These are phyloP conservation scores for Hypsizygus marmoreus DNA, from an alignment of 768 basidiomycete species.

Conservation along the genomic window DNA sequence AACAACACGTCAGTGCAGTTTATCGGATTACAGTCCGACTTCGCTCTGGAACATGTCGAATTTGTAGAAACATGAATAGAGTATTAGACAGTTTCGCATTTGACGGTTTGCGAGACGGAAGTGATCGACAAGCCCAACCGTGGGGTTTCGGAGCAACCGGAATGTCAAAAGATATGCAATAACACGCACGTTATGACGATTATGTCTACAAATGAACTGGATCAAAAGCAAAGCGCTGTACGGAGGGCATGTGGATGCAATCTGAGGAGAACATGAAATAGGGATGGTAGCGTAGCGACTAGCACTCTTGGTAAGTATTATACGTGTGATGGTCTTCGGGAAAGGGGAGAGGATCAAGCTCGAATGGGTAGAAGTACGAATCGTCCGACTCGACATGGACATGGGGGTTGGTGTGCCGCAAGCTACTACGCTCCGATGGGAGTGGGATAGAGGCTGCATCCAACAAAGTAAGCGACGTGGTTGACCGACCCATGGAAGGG, in stretches of 20 bases:
- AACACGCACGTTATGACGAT: neutral
- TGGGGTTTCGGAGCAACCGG: neutral
- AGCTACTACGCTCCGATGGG: slow-evolving; percentile 49
- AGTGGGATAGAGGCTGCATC: slow-evolving; percentile 55
- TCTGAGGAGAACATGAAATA: slow-evolving; percentile 29
- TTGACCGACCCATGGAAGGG: slow-evolving; percentile 60
- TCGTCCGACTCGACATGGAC: slow-evolving; percentile 65
- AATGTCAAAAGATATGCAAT: slow-evolving; percentile 2
- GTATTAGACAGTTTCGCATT: no score
- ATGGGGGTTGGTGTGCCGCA: slow-evolving; percentile 50
- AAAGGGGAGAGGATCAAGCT: slow-evolving; percentile 74
- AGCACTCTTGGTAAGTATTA: slow-evolving; percentile 68
- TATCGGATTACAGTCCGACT: slow-evolving; percentile 21
- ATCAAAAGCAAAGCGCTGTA: slow-evolving; percentile 23
- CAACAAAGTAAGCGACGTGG: slow-evolving; percentile 52
- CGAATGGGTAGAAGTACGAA: slow-evolving; percentile 64
- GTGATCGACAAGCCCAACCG: slow-evolving; percentile 8
- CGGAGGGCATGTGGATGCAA: slow-evolving; percentile 17
- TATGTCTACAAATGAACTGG: slow-evolving; percentile 14
- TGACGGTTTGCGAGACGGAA: no score
- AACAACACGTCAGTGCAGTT: slow-evolving; percentile 66
- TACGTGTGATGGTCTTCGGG: slow-evolving; percentile 52
- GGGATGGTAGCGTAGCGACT: slow-evolving; percentile 37
- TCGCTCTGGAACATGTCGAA: neutral
- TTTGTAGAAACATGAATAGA: neutral